Conservation (phyloP, 192 early-diverging fungal genomes). For the Backusella parvicylindrica region DNA sequence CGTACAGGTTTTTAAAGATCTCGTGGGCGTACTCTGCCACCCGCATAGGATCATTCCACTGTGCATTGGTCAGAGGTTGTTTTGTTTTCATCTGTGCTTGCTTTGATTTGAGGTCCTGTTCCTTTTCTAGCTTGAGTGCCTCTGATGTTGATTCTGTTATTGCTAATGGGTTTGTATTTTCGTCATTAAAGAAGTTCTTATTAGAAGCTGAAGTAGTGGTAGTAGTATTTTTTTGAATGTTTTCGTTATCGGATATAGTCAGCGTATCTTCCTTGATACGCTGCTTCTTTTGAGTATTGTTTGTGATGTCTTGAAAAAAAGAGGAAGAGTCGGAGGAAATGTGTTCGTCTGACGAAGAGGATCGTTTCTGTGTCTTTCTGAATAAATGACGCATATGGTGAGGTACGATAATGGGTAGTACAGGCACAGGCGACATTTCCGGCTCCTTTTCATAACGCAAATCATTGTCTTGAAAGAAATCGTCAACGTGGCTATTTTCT, state of each 20-base stretch:
- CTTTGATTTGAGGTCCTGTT: background rate
- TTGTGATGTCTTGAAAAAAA: background rate
- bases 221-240: background rate
- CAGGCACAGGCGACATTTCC: background rate
- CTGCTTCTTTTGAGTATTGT: background rate
- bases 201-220: background rate
- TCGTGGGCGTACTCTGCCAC: slow-evolving; percentile 91
- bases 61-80: slow-evolving; percentile 33
- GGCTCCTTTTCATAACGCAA: background rate
- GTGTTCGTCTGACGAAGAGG: background rate
- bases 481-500: background rate
- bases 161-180: background rate
- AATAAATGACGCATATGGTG: background rate
- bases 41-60: slow-evolving; percentile 84
- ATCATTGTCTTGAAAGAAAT: slow-evolving; percentile 20
- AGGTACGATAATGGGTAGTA: slow-evolving; percentile 19
- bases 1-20: slow-evolving; percentile 86
- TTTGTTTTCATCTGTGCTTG: background rate
- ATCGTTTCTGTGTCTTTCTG: background rate
- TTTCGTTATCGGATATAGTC: background rate
- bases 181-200: background rate
- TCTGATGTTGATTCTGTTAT: background rate
- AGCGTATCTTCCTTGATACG: background rate
- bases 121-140: background rate
- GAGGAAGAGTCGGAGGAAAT: background rate